Percentiles rank a stretch among this genome's conserved stretches.
Evolutionary conservation across 495 filamentous ascomycete genomes (phyloP).

Genomic region (Penicillium verhagenii): DNA sequence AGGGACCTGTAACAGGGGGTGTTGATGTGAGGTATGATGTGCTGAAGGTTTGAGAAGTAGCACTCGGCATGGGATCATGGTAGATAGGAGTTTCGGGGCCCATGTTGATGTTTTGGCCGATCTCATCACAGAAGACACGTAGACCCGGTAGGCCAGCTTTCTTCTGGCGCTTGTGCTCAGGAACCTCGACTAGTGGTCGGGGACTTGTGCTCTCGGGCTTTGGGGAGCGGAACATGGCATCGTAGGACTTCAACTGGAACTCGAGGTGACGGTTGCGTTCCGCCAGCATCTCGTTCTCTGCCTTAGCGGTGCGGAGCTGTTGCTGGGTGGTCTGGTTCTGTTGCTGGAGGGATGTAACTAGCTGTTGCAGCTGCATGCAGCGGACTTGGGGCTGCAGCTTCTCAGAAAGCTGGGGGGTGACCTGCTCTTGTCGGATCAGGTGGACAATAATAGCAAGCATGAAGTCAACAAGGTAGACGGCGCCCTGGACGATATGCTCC

Average conservation of each 20-base stretch:
- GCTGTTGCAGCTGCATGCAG: conserved; percentile 45
- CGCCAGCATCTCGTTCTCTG: conserved; percentile 38
- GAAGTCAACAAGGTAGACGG: conserved; percentile 45
- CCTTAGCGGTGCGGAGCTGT: conserved; percentile 38
- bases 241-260: conserved; percentile 44
- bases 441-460: conserved; percentile 42
- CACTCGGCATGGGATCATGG: conserved; percentile 26
- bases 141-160: conserved; percentile 40
- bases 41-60: conserved; percentile 32
- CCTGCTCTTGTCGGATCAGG: conserved; percentile 41
- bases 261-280: conserved; percentile 42
- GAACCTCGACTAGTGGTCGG: conserved; percentile 26
- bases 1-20: conserved; percentile 38
- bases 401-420: conserved; percentile 41
- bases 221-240: conserved; percentile 42
- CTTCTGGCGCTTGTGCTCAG: conserved; percentile 34
- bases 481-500: conserved; percentile 48
- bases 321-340: conserved; percentile 40
- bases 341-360: conserved; percentile 38
- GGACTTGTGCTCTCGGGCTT: conserved; percentile 37
- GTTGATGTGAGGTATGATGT: conserved; percentile 33
- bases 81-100: conserved; percentile 23
- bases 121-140: conserved; percentile 41
- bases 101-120: conserved; percentile 19
- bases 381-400: conserved; percentile 44